Evolutionary conservation across 2,329 filamentous ascomycete species (phyloP).

Genomic region (Periconia sp.): DNA sequence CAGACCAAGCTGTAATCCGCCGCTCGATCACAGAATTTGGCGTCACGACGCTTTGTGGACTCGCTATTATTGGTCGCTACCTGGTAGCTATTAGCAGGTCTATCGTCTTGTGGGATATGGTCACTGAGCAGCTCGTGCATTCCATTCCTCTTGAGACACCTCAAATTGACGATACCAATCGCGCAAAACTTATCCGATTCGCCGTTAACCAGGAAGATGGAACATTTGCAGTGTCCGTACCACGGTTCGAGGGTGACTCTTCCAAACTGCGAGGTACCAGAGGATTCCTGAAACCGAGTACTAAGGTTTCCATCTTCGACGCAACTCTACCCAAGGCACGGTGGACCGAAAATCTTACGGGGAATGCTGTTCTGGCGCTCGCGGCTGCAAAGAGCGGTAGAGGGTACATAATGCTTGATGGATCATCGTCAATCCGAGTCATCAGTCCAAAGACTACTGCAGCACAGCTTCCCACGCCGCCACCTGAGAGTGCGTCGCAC

Average conservation of each 20-base stretch:
- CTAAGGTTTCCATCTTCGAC: conserved; percentile 69
- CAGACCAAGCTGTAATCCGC: conserved; percentile 69
- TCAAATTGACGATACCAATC: conserved; percentile 40
- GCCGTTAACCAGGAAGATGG: conserved; percentile 68
- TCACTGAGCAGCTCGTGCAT: conserved; percentile 76
- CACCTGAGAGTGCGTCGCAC: conserved; percentile 39
- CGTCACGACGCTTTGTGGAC: conserved; percentile 67
- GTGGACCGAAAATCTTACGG: conserved; percentile 60
- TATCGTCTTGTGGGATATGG: conserved; percentile 82
- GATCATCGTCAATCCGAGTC: conserved; percentile 72
- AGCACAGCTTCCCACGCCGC: conserved; percentile 35
- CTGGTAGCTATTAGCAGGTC: conserved; percentile 77
- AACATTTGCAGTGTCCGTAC: conserved; percentile 51
- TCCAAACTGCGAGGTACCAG: conserved; percentile 29
- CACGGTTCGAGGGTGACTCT: conserved; percentile 43
- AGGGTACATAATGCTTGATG: conserved; percentile 78
- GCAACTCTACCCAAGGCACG: conserved; percentile 65
- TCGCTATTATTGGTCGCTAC: conserved; percentile 75
- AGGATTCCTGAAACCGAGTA: conserved; percentile 45
- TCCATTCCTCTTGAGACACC: conserved; percentile 61
- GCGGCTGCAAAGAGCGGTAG: conserved; percentile 67
- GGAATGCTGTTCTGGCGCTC: conserved; percentile 67
- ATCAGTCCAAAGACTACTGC: conserved; percentile 39
- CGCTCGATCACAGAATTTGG: conserved; percentile 72
- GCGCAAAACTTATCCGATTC: conserved; percentile 61